Percentiles rank a stretch among this genome's conserved stretches.
These are phyloP conservation scores for Phialocephala sp. DNA, from an alignment of 2,329 filamentous ascomycete genomes.

Conservation along the genomic window DNA sequence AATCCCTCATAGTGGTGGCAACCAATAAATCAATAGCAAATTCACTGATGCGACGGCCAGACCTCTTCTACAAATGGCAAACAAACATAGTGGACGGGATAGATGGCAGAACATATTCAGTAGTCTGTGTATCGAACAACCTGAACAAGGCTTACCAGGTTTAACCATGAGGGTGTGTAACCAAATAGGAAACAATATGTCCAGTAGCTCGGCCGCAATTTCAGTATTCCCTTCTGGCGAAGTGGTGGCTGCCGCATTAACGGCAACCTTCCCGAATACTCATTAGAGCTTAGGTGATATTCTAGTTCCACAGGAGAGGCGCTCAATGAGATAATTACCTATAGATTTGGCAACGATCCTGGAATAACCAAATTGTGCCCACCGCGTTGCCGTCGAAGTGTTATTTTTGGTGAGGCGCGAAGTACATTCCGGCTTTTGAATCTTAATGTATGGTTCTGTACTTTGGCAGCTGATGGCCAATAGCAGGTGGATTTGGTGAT, in stretches of 20 bases:
- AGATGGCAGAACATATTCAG: not conserved
- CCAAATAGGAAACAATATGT: too few species aligned
- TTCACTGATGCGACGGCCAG: not conserved
- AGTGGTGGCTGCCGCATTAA: not conserved
- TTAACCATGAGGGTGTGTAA: too few species aligned
- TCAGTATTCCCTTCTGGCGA: not conserved
- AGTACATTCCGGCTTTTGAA: not conserved
- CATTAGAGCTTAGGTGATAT: not conserved
- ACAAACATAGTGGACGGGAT: not conserved
- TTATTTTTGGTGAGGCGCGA: not conserved
- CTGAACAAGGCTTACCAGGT: too few species aligned
- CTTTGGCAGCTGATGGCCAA: not conserved
- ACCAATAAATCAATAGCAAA: not conserved
- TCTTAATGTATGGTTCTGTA: not conserved
- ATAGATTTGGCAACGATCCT: not conserved
- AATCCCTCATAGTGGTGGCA: not conserved
- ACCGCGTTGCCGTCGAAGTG: not conserved
- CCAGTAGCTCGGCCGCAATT: too few species aligned
- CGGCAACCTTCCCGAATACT: not conserved
- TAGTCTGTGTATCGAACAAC: too few species aligned
- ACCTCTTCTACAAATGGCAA: not conserved
- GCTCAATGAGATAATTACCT: not conserved
- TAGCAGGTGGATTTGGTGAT: not conserved
- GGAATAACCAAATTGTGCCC: not conserved
- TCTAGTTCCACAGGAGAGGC: not conserved